Evolutionary conservation across 2,329 filamentous ascomycete species (phyloP), one percentile per base, ranked within the genome.

Genomic region (Pseudofabraea citricarpa): DNA sequence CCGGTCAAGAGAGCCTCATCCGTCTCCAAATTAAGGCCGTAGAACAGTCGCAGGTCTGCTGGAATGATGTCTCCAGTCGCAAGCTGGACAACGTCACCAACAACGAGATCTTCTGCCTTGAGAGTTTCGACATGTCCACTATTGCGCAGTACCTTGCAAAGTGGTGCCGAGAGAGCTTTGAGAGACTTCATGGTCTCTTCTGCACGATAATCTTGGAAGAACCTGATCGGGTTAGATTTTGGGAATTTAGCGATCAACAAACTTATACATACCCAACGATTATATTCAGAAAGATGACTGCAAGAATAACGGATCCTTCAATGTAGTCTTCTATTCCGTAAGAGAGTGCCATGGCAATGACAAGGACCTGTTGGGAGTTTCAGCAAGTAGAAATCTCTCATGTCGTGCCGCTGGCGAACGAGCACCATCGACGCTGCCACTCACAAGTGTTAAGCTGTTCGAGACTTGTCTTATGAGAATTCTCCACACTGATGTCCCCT

Each of bases 391-490:
- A 12, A 12, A 5, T 7, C 9, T 10, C 6, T 31, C 27, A 31
- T 10, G 8, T 33, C 22, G 7, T 24, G 10, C 20, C 26, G 27
- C 38, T 40, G 38, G 5, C 5, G 5, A 20, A 15, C 4, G n/a
- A n/a, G n/a, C n/a, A n/a, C n/a, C n/a, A n/a, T n/a, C n/a, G n/a
- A n/a, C n/a, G n/a, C n/a, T n/a, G 44, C 33, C 31, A 59, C 66
- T 55, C 65, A 73, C 81, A 61, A 85, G 72, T 51, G 84, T 88
- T 66, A 88, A 70, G 68, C 83, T 85, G 69, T 88, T 88, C 53
- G 83, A 85, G 55, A 87, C 76, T 70, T 88, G 84, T 60, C 83
- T 84, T 67, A 88, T 65, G 68, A 88, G 75, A 69, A 88, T 85
- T 68, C 84, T 78, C 79, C 82, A 86, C 65, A 83, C 59, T 65